Evolutionary conservation across 192 early-diverging fungal species (phyloP).

Genomic region (Coemansia furcata): DNA sequence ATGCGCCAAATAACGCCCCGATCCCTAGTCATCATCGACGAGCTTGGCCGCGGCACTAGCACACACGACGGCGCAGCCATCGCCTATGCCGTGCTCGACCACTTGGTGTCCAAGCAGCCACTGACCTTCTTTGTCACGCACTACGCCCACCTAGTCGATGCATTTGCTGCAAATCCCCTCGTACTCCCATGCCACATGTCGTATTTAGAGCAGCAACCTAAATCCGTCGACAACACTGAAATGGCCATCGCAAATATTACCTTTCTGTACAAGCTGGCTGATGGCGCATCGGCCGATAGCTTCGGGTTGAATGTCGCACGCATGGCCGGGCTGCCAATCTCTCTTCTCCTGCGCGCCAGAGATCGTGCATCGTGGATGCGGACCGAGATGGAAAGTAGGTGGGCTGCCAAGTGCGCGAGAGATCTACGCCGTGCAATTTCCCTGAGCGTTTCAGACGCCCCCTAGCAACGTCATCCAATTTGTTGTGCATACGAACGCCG

Average conservation of each 20-base stretch:
- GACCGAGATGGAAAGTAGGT: conserved; percentile 27
- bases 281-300: conserved; percentile 84
- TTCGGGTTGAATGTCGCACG: conserved; percentile 97
- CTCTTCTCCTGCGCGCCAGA: conserved; percentile 69
- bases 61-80: conserved; percentile 98
- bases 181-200: conserved; percentile 42
- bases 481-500: not conserved
- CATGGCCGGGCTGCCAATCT: conserved; percentile 82
- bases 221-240: conserved; percentile 66
- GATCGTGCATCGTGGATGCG: conserved; percentile 73
- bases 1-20: conserved; percentile 79
- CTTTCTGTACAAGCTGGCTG: conserved; percentile 88
- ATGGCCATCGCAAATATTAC: conserved; percentile 65
- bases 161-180: conserved; percentile 22
- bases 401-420: conserved; percentile 22
- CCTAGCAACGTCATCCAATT: not conserved
- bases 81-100: conserved; percentile 85
- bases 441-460: conserved; percentile 4
- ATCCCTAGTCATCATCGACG: conserved; percentile 93
- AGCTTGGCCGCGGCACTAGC: conserved; percentile 94
- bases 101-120: conserved; percentile 73
- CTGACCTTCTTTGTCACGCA: conserved; percentile 94
- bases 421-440: conserved; percentile 22
- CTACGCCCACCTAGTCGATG: conserved; percentile 80
- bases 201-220: conserved; percentile 59